Base-by-base conservation (phyloP, 2,329 filamentous ascomycete genomes). In the Fusarium xyrophilum region DNA sequence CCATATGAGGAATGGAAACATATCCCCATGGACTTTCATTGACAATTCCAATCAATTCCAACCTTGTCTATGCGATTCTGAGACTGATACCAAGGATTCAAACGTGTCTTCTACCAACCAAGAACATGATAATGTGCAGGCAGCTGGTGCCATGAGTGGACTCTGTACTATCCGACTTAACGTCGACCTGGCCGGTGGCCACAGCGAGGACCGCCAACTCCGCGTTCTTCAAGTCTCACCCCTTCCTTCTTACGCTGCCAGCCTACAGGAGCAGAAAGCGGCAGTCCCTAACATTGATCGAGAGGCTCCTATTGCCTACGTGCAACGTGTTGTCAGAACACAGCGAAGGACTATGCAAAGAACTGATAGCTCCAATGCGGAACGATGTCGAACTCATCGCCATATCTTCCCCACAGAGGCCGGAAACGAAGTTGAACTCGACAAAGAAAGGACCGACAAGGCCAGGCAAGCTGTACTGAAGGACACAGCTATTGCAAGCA, bases 171-270 rank as follows among this genome's bases (percentile, higher is more conserved):
- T 73, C 21, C 12, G 71, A 19, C 36, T 33, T 4, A 53, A 65
- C 4, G 51, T 47, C 47, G 36, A 57, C 13, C 17, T 72, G 6
- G n/a, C 36, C 6, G 43, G 28, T n/a, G 28, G 33, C 30, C 44
- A 28, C 14, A 53, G 35, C 15, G 52, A 58, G n/a, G 56, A 60
- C 28, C 54, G 56, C 13, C 53, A 27, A 36, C 33, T 72, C 46
- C 67, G 68, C 19, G 51, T 73, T 30, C 52, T 74, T 32, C 60
- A 65, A 25, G 54, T 74, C 30, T 27, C 40, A 35, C 70, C 69
- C 15, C 44, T 62, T 54, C 38, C 53, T 38, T 8, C 39, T 8
- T 42, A 39, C 7, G 39, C 60, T 23, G 32, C 27, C 13, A 19
- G 32, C 8, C 21, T 28, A 27, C 43, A 28, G 14, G 19, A 48